These are phyloP conservation scores for Citrus australasica DNA, from an alignment of 345 rosid species.

Conservation along the genomic window DNA sequence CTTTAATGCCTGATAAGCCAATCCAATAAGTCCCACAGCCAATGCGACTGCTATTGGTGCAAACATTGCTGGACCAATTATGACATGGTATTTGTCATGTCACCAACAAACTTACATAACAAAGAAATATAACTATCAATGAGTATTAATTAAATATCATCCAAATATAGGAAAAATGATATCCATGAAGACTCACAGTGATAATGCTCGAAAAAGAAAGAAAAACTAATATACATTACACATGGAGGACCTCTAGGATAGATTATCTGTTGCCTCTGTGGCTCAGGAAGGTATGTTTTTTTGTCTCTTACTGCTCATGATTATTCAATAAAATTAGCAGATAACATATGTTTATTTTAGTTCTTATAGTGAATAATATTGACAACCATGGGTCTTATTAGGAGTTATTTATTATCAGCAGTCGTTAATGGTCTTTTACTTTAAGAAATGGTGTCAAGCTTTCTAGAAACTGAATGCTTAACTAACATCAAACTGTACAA, in stretches of 20 bases:
- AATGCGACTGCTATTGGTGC: conserved; percentile 42
- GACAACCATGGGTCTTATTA: not conserved
- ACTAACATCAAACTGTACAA: not conserved
- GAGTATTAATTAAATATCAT: not conserved
- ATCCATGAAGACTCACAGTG: not conserved
- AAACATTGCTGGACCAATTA: conserved; percentile 44
- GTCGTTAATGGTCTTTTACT: not conserved
- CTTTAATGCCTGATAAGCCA: conserved; percentile 45
- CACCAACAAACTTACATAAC: not conserved
- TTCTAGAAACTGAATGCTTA: not conserved
- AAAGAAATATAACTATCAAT: not conserved
- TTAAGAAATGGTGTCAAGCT: not conserved
- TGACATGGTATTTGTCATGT: not conserved
- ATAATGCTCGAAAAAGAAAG: not conserved
- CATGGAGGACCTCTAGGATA: not conserved
- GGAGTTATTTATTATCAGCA: not conserved
- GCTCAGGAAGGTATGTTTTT: not conserved
- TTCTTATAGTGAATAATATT: not conserved
- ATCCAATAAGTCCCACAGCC: conserved; percentile 46
- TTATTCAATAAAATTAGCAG: not conserved
- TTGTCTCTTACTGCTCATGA: not conserved
- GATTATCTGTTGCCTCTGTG: not conserved
- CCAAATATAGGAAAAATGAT: not conserved
- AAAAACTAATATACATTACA: not conserved
- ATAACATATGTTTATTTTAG: not conserved